Conservation (phyloP, 1,284 basidiomycete species). For the Cutaneotrichosporon sp. region DNA sequence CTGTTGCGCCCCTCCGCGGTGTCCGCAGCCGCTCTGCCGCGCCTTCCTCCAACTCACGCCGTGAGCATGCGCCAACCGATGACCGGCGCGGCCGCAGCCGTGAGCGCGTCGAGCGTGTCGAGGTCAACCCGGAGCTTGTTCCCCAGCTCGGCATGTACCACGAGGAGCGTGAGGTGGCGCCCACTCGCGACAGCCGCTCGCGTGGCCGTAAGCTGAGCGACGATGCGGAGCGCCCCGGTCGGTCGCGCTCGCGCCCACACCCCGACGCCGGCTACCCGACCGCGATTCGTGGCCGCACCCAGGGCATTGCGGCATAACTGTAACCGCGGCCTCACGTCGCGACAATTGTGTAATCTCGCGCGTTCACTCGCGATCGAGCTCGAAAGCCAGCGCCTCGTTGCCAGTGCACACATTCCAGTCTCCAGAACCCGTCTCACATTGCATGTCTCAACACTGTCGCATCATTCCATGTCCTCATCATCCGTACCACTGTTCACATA, state of each 20-base stretch:
- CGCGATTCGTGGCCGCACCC: conserved; percentile 5
- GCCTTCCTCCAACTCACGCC: neutral
- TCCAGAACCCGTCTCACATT: conserved; percentile 5
- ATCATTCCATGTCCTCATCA: conserved; percentile 1
- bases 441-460: conserved; percentile 3
- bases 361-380: neutral
- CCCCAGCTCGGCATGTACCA: conserved; percentile 31
- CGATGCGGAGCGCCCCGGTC: conserved; percentile 9
- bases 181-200: conserved; percentile 31
- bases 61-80: neutral
- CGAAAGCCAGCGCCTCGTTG: conserved; percentile 8
- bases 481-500: conserved; percentile 9
- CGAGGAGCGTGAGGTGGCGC: conserved; percentile 45
- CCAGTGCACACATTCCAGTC: conserved; percentile 2
- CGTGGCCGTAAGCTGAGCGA: conserved; percentile 18
- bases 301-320: neutral
- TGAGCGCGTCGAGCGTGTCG: conserved; percentile 33
- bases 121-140: conserved; percentile 21
- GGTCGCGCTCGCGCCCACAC: conserved; percentile 4
- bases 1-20: conserved; percentile 13
- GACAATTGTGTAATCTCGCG: neutral
- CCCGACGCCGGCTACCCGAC: neutral
- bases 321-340: neutral
- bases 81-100: conserved; percentile 37
- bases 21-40: conserved; percentile 11